phyloP scores from a whole-genome alignment of 1,284 basidiomycete species.

The Mycena citricolor region DNA sequence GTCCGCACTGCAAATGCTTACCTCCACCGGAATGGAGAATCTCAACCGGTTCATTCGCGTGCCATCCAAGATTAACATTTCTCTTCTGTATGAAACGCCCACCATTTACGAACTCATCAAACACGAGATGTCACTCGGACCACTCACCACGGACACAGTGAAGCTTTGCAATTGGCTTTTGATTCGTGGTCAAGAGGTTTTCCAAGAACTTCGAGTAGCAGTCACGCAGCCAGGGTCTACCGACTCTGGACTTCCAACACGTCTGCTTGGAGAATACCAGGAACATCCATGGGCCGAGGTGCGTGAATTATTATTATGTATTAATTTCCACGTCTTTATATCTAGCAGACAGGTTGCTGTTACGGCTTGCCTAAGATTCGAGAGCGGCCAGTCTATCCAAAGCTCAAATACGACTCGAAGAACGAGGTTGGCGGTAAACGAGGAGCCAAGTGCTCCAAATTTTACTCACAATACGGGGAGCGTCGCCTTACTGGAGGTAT shows the following conservation, averaged over 20 bases:
- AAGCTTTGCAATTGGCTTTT: no score
- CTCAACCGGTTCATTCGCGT: neutral
- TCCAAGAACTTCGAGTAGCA: no score
- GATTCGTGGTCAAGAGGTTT: no score
- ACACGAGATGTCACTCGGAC: no score
- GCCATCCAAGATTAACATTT: no score
- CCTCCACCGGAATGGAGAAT: neutral
- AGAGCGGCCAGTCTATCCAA: slow-evolving; percentile 19
- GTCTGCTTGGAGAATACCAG: no score
- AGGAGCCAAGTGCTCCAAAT: slow-evolving; percentile 23
- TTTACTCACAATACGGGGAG: slow-evolving; percentile 27
- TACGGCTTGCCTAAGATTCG: slow-evolving; percentile 25
- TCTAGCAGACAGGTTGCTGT: slow-evolving; percentile 22
- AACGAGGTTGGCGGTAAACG: slow-evolving; percentile 11
- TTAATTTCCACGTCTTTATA: neutral
- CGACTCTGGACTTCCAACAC: no score
- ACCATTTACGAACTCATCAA: no score
- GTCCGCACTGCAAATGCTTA: slow-evolving; percentile 5
- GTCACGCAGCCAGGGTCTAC: no score
- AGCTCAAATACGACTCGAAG: slow-evolving; percentile 17
- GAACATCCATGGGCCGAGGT: neutral
- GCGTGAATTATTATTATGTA: neutral
- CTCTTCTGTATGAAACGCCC: no score
- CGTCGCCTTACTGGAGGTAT: slow-evolving; percentile 7
- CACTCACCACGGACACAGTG: no score